These are phyloP conservation scores for Seminavis robusta DNA, from an alignment of 108 stramenopile species.

Conservation along the genomic window DNA sequence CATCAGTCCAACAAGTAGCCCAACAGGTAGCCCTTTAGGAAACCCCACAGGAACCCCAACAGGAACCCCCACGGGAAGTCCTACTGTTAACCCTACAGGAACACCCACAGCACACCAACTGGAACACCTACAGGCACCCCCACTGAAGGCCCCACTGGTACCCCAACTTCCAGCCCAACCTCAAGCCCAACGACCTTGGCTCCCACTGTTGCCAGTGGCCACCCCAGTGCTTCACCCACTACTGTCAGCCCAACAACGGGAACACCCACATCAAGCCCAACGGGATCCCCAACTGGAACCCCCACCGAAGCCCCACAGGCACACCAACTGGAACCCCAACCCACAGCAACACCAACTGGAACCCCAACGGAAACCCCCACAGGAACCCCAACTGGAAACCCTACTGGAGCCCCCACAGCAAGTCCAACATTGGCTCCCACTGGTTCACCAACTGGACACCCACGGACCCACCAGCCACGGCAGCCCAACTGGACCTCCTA, in stretches of 20 bases:
- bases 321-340: background rate
- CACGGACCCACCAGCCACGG: background rate
- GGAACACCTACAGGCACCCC: background rate
- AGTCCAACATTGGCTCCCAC: background rate
- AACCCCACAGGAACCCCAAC: background rate
- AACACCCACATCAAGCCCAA: background rate
- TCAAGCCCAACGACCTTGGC: background rate
- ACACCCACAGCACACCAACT: background rate
- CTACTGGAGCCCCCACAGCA: background rate
- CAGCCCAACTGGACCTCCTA: background rate
- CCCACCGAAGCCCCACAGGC: background rate
- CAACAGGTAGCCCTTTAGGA: background rate
- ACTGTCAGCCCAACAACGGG: background rate
- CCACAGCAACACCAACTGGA: background rate
- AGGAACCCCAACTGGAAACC: background rate
- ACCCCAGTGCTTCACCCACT: background rate
- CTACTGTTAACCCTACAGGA: background rate
- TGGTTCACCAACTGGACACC: background rate
- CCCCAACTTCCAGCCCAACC: background rate
- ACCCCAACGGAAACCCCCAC: background rate
- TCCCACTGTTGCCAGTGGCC: background rate
- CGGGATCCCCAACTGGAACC: background rate
- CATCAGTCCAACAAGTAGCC: background rate
- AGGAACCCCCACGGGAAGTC: background rate
- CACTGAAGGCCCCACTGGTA: background rate